Conservation (phyloP, 352 stramenopile species). For the Phytophthora pisi region DNA sequence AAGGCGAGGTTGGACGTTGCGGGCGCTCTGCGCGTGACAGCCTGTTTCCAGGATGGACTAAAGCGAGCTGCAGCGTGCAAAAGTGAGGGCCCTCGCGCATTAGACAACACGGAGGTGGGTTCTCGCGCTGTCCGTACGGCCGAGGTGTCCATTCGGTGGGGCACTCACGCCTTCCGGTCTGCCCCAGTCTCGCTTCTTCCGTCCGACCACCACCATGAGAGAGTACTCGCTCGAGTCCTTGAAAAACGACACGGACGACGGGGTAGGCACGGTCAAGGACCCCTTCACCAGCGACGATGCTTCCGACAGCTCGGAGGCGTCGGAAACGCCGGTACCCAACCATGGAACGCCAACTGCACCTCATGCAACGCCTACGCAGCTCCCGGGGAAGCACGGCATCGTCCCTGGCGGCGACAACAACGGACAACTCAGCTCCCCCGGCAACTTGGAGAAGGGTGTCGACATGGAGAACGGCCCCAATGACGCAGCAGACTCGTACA, state of each 20-base stretch:
- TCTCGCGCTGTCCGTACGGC: constrained; percentile 16
- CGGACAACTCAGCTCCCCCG: background rate
- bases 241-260: constrained; percentile 25
- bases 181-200: constrained; percentile 36
- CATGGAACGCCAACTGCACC: background rate
- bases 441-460: background rate
- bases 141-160: constrained; percentile 27
- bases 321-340: constrained; percentile 1
- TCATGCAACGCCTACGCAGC: background rate
- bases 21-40: constrained; percentile 24
- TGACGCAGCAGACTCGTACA: constrained; percentile 5
- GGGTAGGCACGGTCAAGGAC: constrained; percentile 22
- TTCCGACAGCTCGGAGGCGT: constrained; percentile 1
- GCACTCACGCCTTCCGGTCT: constrained; percentile 10
- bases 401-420: background rate
- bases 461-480: background rate
- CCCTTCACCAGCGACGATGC: constrained; percentile 7
- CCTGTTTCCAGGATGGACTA: constrained; percentile 31
- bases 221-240: constrained; percentile 36
- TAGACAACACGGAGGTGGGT: constrained; percentile 24
- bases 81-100: constrained; percentile 12
- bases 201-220: constrained; percentile 26
- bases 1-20: constrained; percentile 25
- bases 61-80: constrained; percentile 28
- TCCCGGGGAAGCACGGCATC: background rate